Conservation (phyloP, 78 protist species). For the Acrasis kona region DNA sequence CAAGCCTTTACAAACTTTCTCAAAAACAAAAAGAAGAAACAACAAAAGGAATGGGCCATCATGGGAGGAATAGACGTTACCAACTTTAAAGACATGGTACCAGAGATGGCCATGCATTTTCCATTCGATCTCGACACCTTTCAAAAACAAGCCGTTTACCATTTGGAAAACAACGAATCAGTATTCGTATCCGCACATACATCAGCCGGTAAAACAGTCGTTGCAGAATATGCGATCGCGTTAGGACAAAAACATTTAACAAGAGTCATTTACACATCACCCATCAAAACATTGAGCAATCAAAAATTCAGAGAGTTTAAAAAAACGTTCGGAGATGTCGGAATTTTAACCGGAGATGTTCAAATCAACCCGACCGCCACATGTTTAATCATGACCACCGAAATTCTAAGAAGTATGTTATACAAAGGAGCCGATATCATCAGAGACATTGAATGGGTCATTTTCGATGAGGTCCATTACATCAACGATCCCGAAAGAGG, state of each 20-base stretch:
- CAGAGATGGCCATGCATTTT: slow-evolving; percentile 49
- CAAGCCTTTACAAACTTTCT: no score
- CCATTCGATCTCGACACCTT: slow-evolving; percentile 90
- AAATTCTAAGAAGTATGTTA: slow-evolving; percentile 55
- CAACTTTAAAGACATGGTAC: slow-evolving; percentile 20
- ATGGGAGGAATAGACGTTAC: neutral
- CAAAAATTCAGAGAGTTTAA: slow-evolving; percentile 86
- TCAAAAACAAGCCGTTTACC: slow-evolving; percentile 77
- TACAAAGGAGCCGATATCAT: slow-evolving; percentile 81
- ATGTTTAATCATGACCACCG: slow-evolving; percentile 95
- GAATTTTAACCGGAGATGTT: slow-evolving; percentile 91
- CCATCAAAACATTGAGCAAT: slow-evolving; percentile 91
- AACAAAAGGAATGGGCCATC: neutral
- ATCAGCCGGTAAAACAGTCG: slow-evolving; percentile 94
- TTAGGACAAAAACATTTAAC: slow-evolving; percentile 34
- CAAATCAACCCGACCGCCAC: slow-evolving; percentile 73
- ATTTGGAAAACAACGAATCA: slow-evolving; percentile 67
- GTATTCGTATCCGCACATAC: slow-evolving; percentile 95
- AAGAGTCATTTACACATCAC: slow-evolving; percentile 93
- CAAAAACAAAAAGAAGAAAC: no score
- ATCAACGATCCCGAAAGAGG: slow-evolving; percentile 82
- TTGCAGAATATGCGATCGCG: slow-evolving; percentile 92
- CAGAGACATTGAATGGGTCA: slow-evolving; percentile 83
- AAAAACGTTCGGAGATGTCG: slow-evolving; percentile 74
- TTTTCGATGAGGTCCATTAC: slow-evolving; percentile 92